These are phyloP conservation scores for Austroboletus festivus DNA, from an alignment of 768 basidiomycete species.

Conservation along the genomic window DNA sequence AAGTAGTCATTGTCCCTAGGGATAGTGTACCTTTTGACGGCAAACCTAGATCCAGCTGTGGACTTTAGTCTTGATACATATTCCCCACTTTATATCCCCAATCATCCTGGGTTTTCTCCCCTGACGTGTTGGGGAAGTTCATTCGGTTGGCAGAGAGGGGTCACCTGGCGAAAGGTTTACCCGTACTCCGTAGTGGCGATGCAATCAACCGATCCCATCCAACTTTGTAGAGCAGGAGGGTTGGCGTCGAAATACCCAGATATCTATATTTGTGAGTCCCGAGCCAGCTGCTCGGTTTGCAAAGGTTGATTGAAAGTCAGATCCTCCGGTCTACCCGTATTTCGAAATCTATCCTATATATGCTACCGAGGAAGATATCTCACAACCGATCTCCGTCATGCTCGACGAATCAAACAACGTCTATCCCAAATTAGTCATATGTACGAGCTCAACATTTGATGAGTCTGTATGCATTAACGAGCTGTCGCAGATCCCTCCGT, in stretches of 20 bases:
- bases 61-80: conserved; percentile 37
- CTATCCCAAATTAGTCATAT: conserved; percentile 38
- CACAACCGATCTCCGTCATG: not conserved
- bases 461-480: conserved; percentile 5
- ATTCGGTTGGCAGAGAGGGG: conserved; percentile 18
- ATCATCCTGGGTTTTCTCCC: not conserved
- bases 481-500: conserved; percentile 32
- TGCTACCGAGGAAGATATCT: not conserved
- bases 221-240: conserved; percentile 8
- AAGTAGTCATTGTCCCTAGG: conserved; percentile 5
- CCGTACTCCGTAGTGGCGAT: conserved; percentile 7
- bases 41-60: conserved; percentile 34
- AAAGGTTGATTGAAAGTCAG: conserved; percentile 22
- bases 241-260: conserved; percentile 12
- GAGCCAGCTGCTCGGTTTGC: not conserved
- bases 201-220: conserved; percentile 1
- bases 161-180: conserved; percentile 17
- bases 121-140: conserved; percentile 13
- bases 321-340: conserved; percentile 40
- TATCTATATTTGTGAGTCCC: conserved; percentile 19
- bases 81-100: conserved; percentile 12
- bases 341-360: conserved; percentile 39
- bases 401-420: not conserved
- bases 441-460: conserved; percentile 21
- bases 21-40: not conserved